Conservation (phyloP, 305 asterid genomes). For the Caryopteris hybrid region DNA sequence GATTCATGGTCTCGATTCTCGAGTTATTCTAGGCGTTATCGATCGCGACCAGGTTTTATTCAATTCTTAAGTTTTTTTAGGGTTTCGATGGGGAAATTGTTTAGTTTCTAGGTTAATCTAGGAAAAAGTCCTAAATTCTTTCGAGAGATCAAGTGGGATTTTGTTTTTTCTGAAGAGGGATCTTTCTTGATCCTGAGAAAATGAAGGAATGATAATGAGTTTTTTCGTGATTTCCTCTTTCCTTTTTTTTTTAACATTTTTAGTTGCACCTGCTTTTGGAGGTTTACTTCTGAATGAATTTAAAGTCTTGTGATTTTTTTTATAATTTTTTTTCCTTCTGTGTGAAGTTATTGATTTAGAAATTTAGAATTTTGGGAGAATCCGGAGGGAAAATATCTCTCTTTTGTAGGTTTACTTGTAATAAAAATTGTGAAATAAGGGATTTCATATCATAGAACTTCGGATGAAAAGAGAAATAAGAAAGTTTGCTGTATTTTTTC, state of each 20-base stretch:
- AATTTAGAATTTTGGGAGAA: not conserved
- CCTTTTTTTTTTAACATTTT: not conserved
- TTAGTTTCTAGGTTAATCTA: not conserved
- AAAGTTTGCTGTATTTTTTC: too few relatives aligned
- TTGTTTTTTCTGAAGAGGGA: not conserved
- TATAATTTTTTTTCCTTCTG: not conserved
- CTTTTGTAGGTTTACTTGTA: not conserved
- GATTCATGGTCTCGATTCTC: slow-evolving; percentile 74
- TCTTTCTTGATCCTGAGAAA: not conserved
- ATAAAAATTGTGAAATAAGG: not conserved
- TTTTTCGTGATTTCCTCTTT: not conserved
- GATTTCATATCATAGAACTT: not conserved
- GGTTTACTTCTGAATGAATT: not conserved
- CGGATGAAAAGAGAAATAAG: too few relatives aligned
- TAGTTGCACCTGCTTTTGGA: too few relatives aligned
- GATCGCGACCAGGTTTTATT: slow-evolving; percentile 67
- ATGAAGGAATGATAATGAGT: not conserved
- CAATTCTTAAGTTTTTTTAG: too few relatives aligned
- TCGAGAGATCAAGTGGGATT: not conserved
- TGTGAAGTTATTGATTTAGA: not conserved
- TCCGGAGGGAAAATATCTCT: not conserved
- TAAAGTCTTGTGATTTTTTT: not conserved
- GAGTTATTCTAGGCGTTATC: slow-evolving; percentile 46
- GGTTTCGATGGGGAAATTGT: slow-evolving; percentile 1
- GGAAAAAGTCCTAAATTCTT: not conserved